phyloP scores from a whole-genome alignment of 257 asterid genomes.

The Eucommia ulmoides region DNA sequence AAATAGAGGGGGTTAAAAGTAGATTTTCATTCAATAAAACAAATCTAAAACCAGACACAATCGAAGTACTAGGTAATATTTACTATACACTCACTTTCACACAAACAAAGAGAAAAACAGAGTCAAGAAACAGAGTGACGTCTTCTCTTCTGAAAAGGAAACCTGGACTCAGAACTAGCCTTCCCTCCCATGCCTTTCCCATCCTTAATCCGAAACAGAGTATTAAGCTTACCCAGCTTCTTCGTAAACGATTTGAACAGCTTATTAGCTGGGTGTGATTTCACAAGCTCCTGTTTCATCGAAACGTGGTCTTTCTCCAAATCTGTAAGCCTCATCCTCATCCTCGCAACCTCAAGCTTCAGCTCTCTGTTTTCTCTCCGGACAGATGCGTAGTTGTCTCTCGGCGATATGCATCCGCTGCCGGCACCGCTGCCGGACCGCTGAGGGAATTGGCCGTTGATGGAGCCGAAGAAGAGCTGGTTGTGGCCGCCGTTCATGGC shows the following conservation, averaged over 20 bases:
- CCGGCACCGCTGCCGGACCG: conserved; percentile 1
- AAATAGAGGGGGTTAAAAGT: no score
- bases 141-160: not conserved
- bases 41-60: no score
- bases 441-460: conserved; percentile 2
- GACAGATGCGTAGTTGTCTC: conserved; percentile 1
- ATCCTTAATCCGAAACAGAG: not conserved
- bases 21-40: no score
- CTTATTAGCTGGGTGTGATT: not conserved
- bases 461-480: not conserved
- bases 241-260: not conserved
- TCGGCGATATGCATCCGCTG: conserved; percentile 1
- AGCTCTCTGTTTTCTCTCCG: conserved; percentile 3
- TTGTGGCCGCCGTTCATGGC: conserved; percentile 1
- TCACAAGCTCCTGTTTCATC: conserved; percentile 1
- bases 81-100: no score
- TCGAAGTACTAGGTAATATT: no score
- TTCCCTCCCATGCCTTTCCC: not conserved
- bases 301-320: conserved; percentile 1
- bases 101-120: no score
- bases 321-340: conserved; percentile 1
- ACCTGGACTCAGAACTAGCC: not conserved
- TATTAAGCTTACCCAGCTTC: not conserved
- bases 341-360: conserved; percentile 3
- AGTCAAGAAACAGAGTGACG: conserved; percentile 3